These are phyloP conservation scores for Eucalyptus lansdowneana DNA, from an alignment of 345 rosid species.

Conservation along the genomic window DNA sequence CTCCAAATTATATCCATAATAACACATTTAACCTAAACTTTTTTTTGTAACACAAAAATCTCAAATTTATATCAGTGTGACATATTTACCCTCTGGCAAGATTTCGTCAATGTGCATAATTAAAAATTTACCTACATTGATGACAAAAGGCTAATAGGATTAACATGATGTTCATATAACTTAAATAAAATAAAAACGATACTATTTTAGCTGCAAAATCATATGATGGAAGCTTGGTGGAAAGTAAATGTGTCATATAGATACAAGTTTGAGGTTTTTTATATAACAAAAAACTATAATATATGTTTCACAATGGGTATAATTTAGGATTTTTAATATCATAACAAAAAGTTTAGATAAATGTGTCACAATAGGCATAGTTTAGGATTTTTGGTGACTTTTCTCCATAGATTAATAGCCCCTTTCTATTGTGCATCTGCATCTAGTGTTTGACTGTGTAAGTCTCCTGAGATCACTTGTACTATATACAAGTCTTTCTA, in stretches of 20 bases:
- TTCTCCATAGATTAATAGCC: background rate
- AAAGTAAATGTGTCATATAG: no score
- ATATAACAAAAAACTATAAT: no score
- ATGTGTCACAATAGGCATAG: background rate
- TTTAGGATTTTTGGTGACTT: background rate
- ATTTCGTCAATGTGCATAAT: background rate
- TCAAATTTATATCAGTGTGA: background rate
- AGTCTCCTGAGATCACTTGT: background rate
- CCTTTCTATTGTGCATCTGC: background rate
- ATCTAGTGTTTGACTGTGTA: background rate
- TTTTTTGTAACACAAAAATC: no score
- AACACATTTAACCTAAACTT: no score
- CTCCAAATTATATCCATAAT: no score
- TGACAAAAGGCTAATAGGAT: background rate
- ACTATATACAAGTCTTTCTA: background rate
- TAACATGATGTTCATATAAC: fast-evolving
- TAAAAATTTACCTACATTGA: no score
- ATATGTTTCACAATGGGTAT: background rate
- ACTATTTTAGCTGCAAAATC: no score
- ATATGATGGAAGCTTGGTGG: no score
- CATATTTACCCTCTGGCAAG: no score
- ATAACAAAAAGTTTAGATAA: no score
- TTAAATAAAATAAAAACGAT: no score
- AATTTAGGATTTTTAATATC: background rate
- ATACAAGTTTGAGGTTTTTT: no score